Conservation (phyloP, 2,329 filamentous ascomycete species). For the Rutstroemia sp. region DNA sequence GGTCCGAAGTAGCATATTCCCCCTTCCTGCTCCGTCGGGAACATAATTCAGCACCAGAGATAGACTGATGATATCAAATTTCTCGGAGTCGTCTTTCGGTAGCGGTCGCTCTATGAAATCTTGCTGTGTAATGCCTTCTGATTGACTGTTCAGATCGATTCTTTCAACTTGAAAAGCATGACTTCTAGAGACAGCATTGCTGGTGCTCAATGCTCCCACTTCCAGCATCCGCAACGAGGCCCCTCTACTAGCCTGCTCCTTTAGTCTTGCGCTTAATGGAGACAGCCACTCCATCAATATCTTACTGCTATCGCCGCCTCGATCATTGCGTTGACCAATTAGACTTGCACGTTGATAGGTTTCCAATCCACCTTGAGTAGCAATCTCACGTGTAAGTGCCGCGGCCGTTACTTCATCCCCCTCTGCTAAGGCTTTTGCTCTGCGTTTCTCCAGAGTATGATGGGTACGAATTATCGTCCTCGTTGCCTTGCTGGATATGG, state of each 20-base stretch:
- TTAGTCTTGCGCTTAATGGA: conserved; percentile 26
- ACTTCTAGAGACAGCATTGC: conserved; percentile 75
- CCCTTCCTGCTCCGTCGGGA: conserved; percentile 64
- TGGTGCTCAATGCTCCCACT: conserved; percentile 77
- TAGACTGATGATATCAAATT: conserved; percentile 85
- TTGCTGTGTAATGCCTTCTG: conserved; percentile 72
- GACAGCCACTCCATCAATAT: conserved; percentile 57
- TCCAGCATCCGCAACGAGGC: conserved; percentile 64
- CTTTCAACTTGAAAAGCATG: conserved; percentile 64
- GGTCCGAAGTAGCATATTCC: conserved; percentile 77
- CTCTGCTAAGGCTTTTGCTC: conserved; percentile 45
- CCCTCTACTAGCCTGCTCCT: conserved; percentile 16
- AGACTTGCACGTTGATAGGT: conserved; percentile 61
- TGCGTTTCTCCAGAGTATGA: conserved; percentile 57
- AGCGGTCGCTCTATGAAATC: conserved; percentile 89
- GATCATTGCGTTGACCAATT: conserved; percentile 57
- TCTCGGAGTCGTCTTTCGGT: conserved; percentile 51
- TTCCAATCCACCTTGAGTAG: conserved; percentile 51
- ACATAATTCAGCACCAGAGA: conserved; percentile 95
- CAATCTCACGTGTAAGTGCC: conserved; percentile 44
- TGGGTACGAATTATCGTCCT: conserved; percentile 57
- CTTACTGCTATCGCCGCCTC: conserved; percentile 60
- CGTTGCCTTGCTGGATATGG: conserved; percentile 58
- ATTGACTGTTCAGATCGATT: conserved; percentile 88
- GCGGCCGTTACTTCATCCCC: conserved; percentile 44